Conservation (phyloP, 2,329 filamentous ascomycete species). For the Ophiostoma perfectum region DNA sequence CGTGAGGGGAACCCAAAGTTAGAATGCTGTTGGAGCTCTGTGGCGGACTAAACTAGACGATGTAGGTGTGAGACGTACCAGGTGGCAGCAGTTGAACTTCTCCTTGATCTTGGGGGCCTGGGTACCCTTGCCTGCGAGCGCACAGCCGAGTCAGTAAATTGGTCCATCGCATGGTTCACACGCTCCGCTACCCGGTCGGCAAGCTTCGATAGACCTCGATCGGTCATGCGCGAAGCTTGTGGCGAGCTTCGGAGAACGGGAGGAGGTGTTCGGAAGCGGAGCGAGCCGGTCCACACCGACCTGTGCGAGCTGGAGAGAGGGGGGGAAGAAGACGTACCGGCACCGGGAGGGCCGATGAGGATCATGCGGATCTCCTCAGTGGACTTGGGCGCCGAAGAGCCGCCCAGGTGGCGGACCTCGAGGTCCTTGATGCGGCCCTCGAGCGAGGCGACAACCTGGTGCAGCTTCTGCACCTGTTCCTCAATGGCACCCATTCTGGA, state of each 20-base stretch:
- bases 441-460: conserved; percentile 75
- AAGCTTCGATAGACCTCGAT: not conserved
- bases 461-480: conserved; percentile 78
- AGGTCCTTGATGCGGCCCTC: conserved; percentile 82
- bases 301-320: not conserved
- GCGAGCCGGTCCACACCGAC: conserved; percentile 10
- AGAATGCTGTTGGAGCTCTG: conserved; percentile 10
- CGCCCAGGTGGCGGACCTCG: conserved; percentile 64
- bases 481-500: conserved; percentile 75
- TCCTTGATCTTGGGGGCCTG: conserved; percentile 98
- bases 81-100: conserved; percentile 92
- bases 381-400: conserved; percentile 42
- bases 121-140: conserved; percentile 80
- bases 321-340: conserved; percentile 60
- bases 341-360: conserved; percentile 93
- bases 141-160: too few species aligned
- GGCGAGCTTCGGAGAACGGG: conserved; percentile 8
- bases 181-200: not conserved
- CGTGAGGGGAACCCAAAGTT: not conserved
- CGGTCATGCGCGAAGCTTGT: conserved; percentile 11
- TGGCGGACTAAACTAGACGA: not conserved
- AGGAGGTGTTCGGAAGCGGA: not conserved
- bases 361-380: conserved; percentile 83
- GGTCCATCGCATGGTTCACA: too few species aligned
- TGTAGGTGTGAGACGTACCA: conserved; percentile 54